phyloP scores from a whole-genome alignment of 2,329 filamentous ascomycete genomes.

The Cryphonectria japonica region DNA sequence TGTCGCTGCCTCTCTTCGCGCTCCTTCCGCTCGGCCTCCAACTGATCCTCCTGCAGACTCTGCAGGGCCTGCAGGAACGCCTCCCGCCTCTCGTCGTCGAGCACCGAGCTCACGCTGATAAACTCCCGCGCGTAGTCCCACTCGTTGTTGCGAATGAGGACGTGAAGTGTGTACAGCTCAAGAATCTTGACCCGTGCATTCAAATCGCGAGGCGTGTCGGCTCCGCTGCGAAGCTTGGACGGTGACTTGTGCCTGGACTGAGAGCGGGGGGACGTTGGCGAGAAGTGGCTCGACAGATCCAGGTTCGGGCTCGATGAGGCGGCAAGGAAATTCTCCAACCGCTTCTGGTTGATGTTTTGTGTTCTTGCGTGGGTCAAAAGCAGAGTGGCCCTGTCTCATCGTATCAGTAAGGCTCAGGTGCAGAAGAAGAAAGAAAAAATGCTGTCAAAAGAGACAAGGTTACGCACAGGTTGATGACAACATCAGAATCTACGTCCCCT shows the following conservation, averaged over 20 bases:
- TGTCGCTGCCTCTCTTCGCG: constrained; percentile 60
- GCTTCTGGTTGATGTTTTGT: constrained; percentile 82
- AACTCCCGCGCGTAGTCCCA: constrained; percentile 97
- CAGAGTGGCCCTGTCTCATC: constrained; percentile 73
- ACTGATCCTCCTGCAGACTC: constrained; percentile 80
- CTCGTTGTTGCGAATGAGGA: constrained; percentile 89
- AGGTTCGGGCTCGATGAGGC: constrained; percentile 73
- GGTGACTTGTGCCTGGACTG: constrained; percentile 48
- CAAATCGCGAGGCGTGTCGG: constrained; percentile 82
- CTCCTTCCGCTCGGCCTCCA: constrained; percentile 69
- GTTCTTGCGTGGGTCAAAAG: constrained; percentile 86
- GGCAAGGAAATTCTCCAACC: constrained; percentile 86
- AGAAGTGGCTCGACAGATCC: constrained; percentile 69
- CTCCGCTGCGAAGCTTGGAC: constrained; percentile 61
- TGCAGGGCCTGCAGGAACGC: constrained; percentile 86
- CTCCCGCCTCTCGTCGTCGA: constrained; percentile 91
- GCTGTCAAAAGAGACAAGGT: constrained; percentile 5
- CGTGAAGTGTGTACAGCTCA: constrained; percentile 92
- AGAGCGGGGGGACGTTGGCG: constrained; percentile 43
- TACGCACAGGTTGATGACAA: constrained; percentile 83
- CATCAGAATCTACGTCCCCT: constrained; percentile 90
- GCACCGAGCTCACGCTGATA: constrained; percentile 80
- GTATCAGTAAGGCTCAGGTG: constrained; percentile 32
- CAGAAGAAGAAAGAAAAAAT: neutral
- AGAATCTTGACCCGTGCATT: constrained; percentile 87